Conservation (phyloP, 1,284 basidiomycete species). For the Cryptococcus sp. region DNA sequence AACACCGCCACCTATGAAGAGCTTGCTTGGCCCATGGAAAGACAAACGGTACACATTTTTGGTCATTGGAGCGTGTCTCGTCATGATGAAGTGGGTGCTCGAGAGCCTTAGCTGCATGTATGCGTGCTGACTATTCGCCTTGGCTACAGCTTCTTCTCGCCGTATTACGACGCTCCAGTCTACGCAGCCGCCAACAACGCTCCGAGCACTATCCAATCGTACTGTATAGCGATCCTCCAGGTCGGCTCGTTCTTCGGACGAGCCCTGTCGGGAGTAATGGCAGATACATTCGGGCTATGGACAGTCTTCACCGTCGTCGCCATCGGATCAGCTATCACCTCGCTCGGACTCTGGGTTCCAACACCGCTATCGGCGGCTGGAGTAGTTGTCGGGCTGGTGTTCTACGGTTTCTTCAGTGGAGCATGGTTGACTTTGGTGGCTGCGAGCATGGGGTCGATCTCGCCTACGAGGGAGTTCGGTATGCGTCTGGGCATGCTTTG, state of each 20-base stretch:
- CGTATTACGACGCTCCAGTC: conserved; percentile 40
- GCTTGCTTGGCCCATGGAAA: conserved; percentile 36
- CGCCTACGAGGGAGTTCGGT: conserved; percentile 47
- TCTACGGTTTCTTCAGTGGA: conserved; percentile 43
- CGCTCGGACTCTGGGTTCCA: conserved; percentile 46
- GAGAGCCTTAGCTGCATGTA: neutral
- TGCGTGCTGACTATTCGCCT: neutral
- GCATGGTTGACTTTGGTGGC: conserved; percentile 46
- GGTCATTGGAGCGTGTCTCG: conserved; percentile 30
- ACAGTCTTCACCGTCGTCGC: conserved; percentile 33
- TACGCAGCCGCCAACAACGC: conserved; percentile 31
- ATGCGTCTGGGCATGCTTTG: conserved; percentile 49
- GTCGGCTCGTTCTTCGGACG: conserved; percentile 46
- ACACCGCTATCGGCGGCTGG: conserved; percentile 27
- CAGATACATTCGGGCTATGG: conserved; percentile 46
- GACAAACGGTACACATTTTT: conserved; percentile 34
- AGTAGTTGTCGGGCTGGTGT: conserved; percentile 40
- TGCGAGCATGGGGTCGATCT: conserved; percentile 41
- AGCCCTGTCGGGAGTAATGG: conserved; percentile 33
- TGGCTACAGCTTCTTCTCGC: conserved; percentile 32
- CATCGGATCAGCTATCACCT: conserved; percentile 24
- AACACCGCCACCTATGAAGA: conserved; percentile 35
- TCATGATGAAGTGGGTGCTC: conserved; percentile 38
- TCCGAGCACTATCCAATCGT: conserved; percentile 24
- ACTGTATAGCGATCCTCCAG: conserved; percentile 44